A percentile compares a stretch with the other conserved stretches of the same genome.
Conservation (phyloP, 805 yeast species). For the Scheffersomyces spartinae region DNA sequence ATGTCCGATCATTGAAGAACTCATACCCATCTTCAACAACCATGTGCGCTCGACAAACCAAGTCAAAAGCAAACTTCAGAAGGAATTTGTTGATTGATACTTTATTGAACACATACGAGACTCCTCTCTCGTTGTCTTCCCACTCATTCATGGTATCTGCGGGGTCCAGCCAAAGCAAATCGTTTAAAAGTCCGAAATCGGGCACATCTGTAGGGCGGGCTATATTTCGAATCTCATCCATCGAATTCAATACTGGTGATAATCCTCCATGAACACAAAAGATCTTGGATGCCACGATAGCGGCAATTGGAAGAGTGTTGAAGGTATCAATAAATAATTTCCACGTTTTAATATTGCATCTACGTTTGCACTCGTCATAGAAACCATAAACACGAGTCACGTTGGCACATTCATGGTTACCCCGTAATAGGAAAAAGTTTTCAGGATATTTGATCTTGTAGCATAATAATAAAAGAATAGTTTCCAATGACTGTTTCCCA, state of each 20-base stretch:
- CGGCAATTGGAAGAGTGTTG: constrained; percentile 91
- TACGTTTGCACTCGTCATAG: constrained; percentile 93
- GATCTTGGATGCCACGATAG: constrained; percentile 89
- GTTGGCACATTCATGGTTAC: constrained; percentile 96
- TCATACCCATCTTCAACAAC: constrained; percentile 77
- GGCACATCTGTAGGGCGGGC: constrained; percentile 83
- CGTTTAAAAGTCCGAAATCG: constrained; percentile 69
- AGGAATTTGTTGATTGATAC: constrained; percentile 72
- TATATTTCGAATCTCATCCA: constrained; percentile 66
- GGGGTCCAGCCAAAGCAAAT: constrained; percentile 76
- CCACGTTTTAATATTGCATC: constrained; percentile 91
- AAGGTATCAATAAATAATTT: constrained; percentile 88
- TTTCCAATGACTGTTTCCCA: constrained; percentile 92
- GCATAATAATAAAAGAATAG: constrained; percentile 76
- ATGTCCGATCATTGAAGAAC: constrained; percentile 58
- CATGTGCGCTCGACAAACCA: constrained; percentile 82
- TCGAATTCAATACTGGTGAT: constrained; percentile 58
- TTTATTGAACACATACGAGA: constrained; percentile 67
- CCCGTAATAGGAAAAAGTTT: constrained; percentile 83
- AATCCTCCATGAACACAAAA: constrained; percentile 86
- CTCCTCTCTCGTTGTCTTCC: constrained; percentile 84
- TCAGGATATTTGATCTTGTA: constrained; percentile 96
- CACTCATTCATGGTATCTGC: constrained; percentile 75
- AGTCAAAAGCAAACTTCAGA: constrained; percentile 63
- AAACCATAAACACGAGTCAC: constrained; percentile 96